Evolutionary conservation across 106 monocot species (phyloP).

Genomic region (Allium sativum): DNA sequence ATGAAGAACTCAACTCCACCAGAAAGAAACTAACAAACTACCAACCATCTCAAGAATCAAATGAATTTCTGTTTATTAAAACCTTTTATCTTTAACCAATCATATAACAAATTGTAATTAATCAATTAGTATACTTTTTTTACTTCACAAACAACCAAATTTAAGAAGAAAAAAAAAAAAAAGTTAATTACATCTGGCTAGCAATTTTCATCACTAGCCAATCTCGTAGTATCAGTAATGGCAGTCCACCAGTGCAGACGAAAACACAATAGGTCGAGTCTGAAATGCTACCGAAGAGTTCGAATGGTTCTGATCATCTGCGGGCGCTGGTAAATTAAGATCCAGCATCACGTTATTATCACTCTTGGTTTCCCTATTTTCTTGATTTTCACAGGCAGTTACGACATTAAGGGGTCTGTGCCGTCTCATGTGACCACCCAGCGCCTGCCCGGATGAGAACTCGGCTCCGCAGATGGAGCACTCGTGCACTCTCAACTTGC

Average conservation of each 20-base stretch:
- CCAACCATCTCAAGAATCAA: no score
- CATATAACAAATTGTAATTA: constrained; percentile 6
- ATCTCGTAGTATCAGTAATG: constrained; percentile 17
- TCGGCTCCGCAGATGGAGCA: constrained; percentile 67
- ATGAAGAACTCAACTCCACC: no score
- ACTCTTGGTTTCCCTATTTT: constrained; percentile 19
- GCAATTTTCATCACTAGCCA: neutral
- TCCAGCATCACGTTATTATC: constrained; percentile 35
- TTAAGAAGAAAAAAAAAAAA: constrained; percentile 10
- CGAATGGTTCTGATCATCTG: constrained; percentile 29
- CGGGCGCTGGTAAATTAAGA: constrained; percentile 56
- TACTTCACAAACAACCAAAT: constrained; percentile 2
- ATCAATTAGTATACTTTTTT: neutral
- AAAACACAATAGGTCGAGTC: neutral
- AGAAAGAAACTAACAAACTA: no score
- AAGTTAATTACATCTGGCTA: neutral
- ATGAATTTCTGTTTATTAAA: no score
- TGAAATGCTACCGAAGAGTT: neutral
- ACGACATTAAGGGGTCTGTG: constrained; percentile 25
- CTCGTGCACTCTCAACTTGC: constrained; percentile 39
- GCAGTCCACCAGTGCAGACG: constrained; percentile 33
- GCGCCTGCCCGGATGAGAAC: constrained; percentile 63
- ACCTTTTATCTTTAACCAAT: neutral
- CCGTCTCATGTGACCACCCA: constrained; percentile 72
- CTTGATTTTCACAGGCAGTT: neutral